phyloP scores from a whole-genome alignment of 139 green algal species.

The Chlorokybus atmophyticus region DNA sequence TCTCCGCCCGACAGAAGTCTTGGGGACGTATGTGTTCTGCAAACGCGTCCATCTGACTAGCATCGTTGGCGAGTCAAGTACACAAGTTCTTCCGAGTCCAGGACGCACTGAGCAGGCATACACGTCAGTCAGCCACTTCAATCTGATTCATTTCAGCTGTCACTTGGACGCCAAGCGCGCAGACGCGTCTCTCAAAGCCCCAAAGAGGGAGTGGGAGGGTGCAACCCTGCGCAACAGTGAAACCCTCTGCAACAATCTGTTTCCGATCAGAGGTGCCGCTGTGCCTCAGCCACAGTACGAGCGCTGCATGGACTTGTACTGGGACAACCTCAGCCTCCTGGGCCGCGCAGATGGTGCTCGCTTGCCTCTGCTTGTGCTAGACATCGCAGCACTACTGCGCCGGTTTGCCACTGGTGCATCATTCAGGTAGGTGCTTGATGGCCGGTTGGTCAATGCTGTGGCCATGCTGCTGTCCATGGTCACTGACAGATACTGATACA shows the following conservation, averaged over 20 bases:
- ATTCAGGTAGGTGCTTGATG: neutral
- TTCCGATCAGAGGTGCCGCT: conserved; percentile 29
- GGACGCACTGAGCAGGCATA: conserved; percentile 14
- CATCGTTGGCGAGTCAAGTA: conserved; percentile 8
- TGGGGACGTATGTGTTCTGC: conserved; percentile 43
- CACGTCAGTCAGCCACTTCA: conserved; percentile 43
- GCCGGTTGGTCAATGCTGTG: neutral
- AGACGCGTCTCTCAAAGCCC: conserved; percentile 33
- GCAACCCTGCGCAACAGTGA: conserved; percentile 47
- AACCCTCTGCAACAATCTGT: conserved; percentile 48
- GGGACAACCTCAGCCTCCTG: conserved; percentile 27
- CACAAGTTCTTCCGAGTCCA: conserved; percentile 3
- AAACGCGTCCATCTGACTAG: conserved; percentile 17
- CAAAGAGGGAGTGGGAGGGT: conserved; percentile 56
- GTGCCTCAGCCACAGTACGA: conserved; percentile 21
- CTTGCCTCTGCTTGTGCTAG: conserved; percentile 22
- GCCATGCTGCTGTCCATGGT: neutral
- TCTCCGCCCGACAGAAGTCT: conserved; percentile 27
- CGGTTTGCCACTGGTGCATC: neutral
- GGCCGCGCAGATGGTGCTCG: conserved; percentile 18
- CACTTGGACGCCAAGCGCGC: conserved; percentile 39
- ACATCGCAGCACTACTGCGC: conserved; percentile 19
- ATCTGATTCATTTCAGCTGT: conserved; percentile 49
- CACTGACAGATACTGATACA: neutral
- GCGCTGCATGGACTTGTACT: conserved; percentile 29